phyloP scores from a whole-genome alignment of 176 grass and related monocot genomes.

The Poa pratensis region DNA sequence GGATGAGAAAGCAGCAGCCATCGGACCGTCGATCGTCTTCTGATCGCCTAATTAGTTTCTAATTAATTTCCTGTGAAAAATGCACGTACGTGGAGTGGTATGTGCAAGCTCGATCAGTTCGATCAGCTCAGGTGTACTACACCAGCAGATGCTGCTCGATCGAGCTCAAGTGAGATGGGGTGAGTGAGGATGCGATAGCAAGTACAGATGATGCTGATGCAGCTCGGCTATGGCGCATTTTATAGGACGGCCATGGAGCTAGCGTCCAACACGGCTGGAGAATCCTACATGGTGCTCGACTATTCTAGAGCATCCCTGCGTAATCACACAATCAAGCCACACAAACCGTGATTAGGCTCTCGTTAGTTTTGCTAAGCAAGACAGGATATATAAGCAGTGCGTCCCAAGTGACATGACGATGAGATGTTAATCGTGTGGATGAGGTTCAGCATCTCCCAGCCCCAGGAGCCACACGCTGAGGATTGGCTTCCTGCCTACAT shows the following conservation, averaged over 20 bases:
- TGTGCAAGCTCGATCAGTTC: constrained; percentile 3
- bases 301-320: constrained; percentile 22
- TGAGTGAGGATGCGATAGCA: background rate
- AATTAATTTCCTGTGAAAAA: background rate
- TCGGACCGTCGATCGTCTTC: background rate
- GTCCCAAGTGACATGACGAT: background rate
- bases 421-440: constrained; percentile 48
- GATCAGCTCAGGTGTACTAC: constrained; percentile 1
- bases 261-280: background rate
- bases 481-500: constrained; percentile 36
- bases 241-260: constrained; percentile 23
- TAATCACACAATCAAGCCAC: background rate
- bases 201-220: constrained; percentile 6
- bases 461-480: constrained; percentile 51
- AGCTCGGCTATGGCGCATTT: background rate
- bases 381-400: background rate
- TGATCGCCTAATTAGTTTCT: background rate
- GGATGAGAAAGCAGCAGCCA: constrained; percentile 61
- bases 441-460: background rate
- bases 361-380: background rate
- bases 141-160: background rate
- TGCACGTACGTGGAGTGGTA: constrained; percentile 10
- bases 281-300: background rate
- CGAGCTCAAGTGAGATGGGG: background rate
- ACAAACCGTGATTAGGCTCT: background rate